phyloP scores from a whole-genome alignment of 768 basidiomycete genomes.

The Termitomyces heimii region DNA sequence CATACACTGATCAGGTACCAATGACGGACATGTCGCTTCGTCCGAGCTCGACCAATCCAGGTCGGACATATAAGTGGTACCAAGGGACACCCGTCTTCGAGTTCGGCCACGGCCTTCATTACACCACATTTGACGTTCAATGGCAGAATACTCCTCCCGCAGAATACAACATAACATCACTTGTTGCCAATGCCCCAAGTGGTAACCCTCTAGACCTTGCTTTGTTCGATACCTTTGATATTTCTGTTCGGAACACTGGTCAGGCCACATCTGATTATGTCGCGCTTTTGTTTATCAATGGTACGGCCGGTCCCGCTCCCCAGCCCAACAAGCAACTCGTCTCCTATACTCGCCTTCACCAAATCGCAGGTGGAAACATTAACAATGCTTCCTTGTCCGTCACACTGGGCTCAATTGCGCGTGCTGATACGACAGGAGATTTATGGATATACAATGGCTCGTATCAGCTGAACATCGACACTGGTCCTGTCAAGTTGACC shows the following conservation, averaged over 20 bases:
- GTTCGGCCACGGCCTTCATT: conserved; percentile 53
- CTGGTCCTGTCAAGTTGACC: conserved; percentile 27
- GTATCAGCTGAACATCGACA: conserved; percentile 39
- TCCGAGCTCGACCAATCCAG: conserved; percentile 40
- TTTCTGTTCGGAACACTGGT: conserved; percentile 44
- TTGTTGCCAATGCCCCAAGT: conserved; percentile 22
- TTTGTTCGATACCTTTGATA: conserved; percentile 41
- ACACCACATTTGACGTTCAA: conserved; percentile 39
- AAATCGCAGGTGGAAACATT: conserved; percentile 20
- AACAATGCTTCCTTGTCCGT: conserved; percentile 31
- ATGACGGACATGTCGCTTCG: conserved; percentile 58
- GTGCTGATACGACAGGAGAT: conserved; percentile 40
- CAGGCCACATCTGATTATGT: conserved; percentile 47
- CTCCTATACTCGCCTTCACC: conserved; percentile 35
- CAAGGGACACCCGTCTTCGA: conserved; percentile 42
- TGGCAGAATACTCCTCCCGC: conserved; percentile 30
- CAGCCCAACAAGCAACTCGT: conserved; percentile 47
- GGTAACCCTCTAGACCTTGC: conserved; percentile 33
- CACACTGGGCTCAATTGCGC: conserved; percentile 42
- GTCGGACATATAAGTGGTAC: conserved; percentile 57
- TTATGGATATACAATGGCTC: conserved; percentile 41
- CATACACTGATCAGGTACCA: conserved; percentile 39
- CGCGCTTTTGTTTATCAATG: conserved; percentile 44
- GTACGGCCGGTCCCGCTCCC: conserved; percentile 42
- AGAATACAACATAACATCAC: conserved; percentile 34